Evolutionary conservation across 768 basidiomycete genomes (phyloP), one percentile per base, ranked within the genome.

Genomic region (Suillus spraguei): DNA sequence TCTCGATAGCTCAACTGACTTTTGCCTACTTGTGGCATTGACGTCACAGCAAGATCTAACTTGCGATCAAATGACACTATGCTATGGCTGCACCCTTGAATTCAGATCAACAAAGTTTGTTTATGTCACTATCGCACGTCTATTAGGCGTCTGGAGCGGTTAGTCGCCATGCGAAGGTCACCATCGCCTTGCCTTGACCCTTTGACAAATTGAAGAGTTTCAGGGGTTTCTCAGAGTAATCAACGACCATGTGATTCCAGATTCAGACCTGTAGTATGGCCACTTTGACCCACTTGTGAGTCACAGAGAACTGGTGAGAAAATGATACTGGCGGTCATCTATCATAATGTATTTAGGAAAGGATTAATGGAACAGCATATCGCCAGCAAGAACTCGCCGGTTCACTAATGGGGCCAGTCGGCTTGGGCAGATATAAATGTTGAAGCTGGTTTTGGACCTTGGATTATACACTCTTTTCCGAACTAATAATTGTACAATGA

Each of bases 401-500:
- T 28, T 28, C 28, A 28, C 28, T 28, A 4, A 4, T 28, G 28
- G 2, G 28, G 28, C 4, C 28, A 24, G 24, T 50, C 24, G 14
- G 24, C 14, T 16, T 28, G 49, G 16, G 9, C 20, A 24, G 32
- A 20, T 24, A 55, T 55, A 55, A 38, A 38, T 17, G 4, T 16
- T 6, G 46, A 47, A 22, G 28, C 32, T 32, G 17, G 28, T 52
- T 32, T 20, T 17, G 16, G 47, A 22, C 44, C 44, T 33, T 5
- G 2, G 5, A 13, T 54, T n/a, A n/a, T 54, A n/a, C 22, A 22
- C n/a, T 55, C 22, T 39, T 22, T 39, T 10, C 9, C 11, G 14
- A 36, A 14, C 13, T 38, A 8, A 16, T 38, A 22, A 16, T 4
- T 38, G 54, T 10, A 24, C 16, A 22, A 74, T 76, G 73, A 71